Evolutionary conservation across 257 asterid genomes (phyloP), one percentile per base, ranked within the genome.

Genomic region (Leonotis leonurus): DNA sequence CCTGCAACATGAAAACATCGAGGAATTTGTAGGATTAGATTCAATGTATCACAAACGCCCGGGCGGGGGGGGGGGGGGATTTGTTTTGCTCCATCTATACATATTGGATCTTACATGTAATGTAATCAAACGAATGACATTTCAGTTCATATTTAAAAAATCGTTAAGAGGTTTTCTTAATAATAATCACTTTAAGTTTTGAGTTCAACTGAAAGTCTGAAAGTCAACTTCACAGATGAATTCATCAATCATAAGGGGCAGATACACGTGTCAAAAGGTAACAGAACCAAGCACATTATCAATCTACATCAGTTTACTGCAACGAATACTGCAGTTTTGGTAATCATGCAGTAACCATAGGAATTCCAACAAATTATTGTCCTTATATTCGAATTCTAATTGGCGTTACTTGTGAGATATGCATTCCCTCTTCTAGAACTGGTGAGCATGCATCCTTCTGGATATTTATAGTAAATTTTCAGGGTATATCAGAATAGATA

Each of bases 1-100:
- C 81, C 96, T 79, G 16, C 70, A 76, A 66, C 29, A 69, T 50
- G 20, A 18, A 56, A 61, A 60, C 27, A 35, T n/a, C 21, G 27
- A 66, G 27, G 33, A 12, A 35, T 41, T 21, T 24, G 45, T 64
- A 40, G 17, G 18, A 52, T 33, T 22, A 66, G 58, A 62, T 29
- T 56, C 20, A 21, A n/a, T n/a, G n/a, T n/a, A n/a, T n/a, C n/a
- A n/a, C n/a, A n/a, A n/a, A n/a, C n/a, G n/a, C n/a, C n/a, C n/a
- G n/a, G n/a, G n/a, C n/a, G n/a, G n/a, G n/a, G n/a, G n/a, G n/a
- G n/a, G n/a, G n/a, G n/a, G n/a, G n/a, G n/a, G n/a, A n/a, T n/a
- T n/a, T n/a, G n/a, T n/a, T n/a, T n/a, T n/a, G n/a, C n/a, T 36
- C 43, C 29, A 16, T 25, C 17, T 1, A 66, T 6, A 10, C 27